Percentiles rank a stretch among this genome's conserved stretches.
Evolutionary conservation across 129 eudicot genomes (phyloP).

Genomic region (Heracleum sosnowskyi): DNA sequence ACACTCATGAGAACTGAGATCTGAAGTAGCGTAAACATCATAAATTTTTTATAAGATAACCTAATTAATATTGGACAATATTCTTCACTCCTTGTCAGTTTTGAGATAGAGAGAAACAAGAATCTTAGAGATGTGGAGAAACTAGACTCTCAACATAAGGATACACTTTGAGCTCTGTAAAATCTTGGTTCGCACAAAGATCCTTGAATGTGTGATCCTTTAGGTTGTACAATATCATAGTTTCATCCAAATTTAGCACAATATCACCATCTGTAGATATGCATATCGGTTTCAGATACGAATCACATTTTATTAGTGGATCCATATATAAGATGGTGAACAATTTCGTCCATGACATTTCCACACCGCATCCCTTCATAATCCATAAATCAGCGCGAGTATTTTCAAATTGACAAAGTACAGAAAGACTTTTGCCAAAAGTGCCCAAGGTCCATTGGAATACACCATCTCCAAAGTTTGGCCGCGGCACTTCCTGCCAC

Average conservation of each 20-base stretch:
- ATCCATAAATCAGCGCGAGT: conserved; percentile 46
- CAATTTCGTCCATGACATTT: conserved; percentile 49
- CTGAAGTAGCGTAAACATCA: no score
- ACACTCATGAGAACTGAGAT: no score
- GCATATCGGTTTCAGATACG: conserved; percentile 25
- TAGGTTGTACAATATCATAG: conserved; percentile 28
- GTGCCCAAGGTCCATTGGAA: neutral
- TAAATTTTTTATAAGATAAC: no score
- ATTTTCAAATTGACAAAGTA: neutral
- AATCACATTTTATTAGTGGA: conserved; percentile 14
- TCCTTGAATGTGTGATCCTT: conserved; percentile 13
- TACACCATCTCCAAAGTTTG: no score
- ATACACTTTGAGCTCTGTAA: conserved; percentile 19
- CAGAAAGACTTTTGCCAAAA: no score
- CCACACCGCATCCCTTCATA: conserved; percentile 53
- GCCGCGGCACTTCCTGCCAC: no score
- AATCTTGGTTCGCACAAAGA: conserved; percentile 16
- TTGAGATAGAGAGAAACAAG: no score
- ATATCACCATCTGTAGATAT: conserved; percentile 31
- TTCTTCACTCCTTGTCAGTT: no score
- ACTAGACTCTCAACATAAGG: conserved; percentile 52
- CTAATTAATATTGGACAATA: no score
- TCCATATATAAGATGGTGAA: conserved; percentile 5
- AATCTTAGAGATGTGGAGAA: conserved; percentile 17
- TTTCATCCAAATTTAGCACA: conserved; percentile 19